These are phyloP conservation scores for Rhizopogon hawkerae DNA, from an alignment of 1,284 basidiomycete genomes.

Conservation along the genomic window DNA sequence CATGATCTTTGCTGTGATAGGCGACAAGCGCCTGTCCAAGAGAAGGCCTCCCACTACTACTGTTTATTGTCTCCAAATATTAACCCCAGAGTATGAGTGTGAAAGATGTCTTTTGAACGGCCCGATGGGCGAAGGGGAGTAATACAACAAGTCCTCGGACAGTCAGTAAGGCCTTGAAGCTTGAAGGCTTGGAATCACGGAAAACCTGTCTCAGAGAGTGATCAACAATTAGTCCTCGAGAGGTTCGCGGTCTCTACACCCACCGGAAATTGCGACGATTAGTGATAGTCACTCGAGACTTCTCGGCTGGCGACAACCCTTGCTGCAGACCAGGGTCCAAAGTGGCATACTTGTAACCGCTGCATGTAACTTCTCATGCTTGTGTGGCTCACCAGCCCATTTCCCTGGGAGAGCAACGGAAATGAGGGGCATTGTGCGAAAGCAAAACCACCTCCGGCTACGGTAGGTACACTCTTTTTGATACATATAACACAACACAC, in stretches of 20 bases:
- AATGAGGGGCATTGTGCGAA: conserved; percentile 2
- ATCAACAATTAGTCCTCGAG: not conserved
- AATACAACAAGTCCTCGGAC: not conserved
- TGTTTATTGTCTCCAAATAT: not conserved
- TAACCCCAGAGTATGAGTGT: not conserved
- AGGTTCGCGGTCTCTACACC: not conserved
- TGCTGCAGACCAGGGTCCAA: not conserved
- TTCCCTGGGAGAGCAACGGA: not conserved
- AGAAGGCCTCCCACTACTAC: not conserved
- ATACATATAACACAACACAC: not conserved
- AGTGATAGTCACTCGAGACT: not conserved
- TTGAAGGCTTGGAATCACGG: not conserved
- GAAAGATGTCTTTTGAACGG: not conserved
- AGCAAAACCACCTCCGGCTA: not conserved
- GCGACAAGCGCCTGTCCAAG: not conserved
- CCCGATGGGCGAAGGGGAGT: not conserved
- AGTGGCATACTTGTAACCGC: not conserved
- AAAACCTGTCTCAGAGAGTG: not conserved
- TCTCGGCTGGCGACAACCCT: not conserved
- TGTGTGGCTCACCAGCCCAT: not conserved
- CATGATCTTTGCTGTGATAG: not conserved
- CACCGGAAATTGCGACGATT: not conserved
- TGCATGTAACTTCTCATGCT: not conserved
- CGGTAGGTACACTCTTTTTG: not conserved
- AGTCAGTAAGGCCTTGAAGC: no score